These are phyloP conservation scores for Phaeophleospora eucalypticola DNA, from an alignment of 2,329 filamentous ascomycete genomes.

Conservation along the genomic window DNA sequence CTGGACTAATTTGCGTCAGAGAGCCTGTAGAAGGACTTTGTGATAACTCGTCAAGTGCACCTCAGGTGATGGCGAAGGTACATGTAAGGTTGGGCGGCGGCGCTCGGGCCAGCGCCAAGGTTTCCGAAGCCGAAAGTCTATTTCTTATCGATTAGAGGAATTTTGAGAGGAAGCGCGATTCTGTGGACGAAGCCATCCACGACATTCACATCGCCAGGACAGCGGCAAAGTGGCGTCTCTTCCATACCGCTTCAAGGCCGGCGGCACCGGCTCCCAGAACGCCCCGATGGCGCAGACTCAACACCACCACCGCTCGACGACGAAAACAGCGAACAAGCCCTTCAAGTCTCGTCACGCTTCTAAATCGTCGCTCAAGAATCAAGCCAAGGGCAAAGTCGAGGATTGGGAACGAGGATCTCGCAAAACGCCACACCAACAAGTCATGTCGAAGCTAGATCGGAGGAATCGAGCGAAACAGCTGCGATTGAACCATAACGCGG, in stretches of 20 bases:
- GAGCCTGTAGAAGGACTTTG: too few species aligned
- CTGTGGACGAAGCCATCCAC: too few species aligned
- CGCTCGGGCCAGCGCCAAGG: too few species aligned
- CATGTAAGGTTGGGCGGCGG: too few species aligned
- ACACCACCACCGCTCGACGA: conserved; percentile 90
- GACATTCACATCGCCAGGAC: too few species aligned
- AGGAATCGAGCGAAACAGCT: conserved; percentile 92
- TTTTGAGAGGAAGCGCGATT: too few species aligned
- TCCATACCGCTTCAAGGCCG: conserved; percentile 84
- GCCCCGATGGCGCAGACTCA: conserved; percentile 42
- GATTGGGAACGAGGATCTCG: conserved; percentile 59
- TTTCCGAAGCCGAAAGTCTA: too few species aligned
- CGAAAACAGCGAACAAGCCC: conserved; percentile 79
- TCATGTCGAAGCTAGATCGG: conserved; percentile 95
- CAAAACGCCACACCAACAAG: conserved; percentile 89
- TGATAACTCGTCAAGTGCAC: too few species aligned
- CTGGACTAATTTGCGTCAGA: too few species aligned
- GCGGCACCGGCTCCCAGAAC: conserved; percentile 43
- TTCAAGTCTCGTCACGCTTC: conserved; percentile 91
- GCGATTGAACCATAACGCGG: conserved; percentile 75
- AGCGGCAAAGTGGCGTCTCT: conserved; percentile 15
- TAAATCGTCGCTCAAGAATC: conserved; percentile 80
- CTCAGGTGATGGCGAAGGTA: too few species aligned
- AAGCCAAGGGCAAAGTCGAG: conserved; percentile 80
- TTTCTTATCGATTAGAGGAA: too few species aligned